These are phyloP conservation scores for Ricinus communis DNA, from an alignment of 345 rosid genomes.

Conservation along the genomic window DNA sequence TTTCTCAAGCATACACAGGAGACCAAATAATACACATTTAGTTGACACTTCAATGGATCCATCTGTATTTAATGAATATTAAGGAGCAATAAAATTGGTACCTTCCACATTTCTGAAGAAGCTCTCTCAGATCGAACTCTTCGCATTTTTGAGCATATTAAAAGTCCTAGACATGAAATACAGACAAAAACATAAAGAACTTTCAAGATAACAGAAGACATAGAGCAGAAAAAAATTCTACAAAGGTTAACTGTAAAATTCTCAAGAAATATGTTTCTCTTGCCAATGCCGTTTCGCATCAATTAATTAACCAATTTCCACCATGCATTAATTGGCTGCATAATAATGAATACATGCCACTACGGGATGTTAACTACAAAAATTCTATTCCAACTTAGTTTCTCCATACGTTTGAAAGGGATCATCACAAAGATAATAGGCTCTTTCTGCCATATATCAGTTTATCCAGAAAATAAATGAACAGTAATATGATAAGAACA, in stretches of 20 bases:
- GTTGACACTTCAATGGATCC: neutral
- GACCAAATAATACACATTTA: neutral
- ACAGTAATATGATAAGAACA: neutral
- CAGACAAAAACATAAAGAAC: neutral
- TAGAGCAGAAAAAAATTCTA: neutral
- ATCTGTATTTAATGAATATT: neutral
- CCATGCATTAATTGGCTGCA: neutral
- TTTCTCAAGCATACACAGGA: neutral
- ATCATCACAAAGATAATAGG: neutral
- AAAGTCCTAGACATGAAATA: constrained; percentile 41
- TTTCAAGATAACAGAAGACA: neutral
- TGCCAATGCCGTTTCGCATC: neutral
- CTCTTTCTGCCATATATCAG: neutral
- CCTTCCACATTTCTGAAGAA: constrained; percentile 68
- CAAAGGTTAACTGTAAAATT: neutral
- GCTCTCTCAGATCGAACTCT: constrained; percentile 63
- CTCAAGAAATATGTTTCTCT: neutral
- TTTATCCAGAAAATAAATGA: neutral
- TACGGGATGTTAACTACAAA: neutral
- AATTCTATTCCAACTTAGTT: neutral
- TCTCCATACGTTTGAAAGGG: neutral
- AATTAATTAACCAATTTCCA: neutral
- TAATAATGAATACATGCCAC: neutral
- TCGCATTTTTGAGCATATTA: constrained; percentile 57
- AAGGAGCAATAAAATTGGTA: constrained; percentile 16